phyloP scores from a whole-genome alignment of 2,329 filamentous ascomycete species.

The Colletotrichum sp. region DNA sequence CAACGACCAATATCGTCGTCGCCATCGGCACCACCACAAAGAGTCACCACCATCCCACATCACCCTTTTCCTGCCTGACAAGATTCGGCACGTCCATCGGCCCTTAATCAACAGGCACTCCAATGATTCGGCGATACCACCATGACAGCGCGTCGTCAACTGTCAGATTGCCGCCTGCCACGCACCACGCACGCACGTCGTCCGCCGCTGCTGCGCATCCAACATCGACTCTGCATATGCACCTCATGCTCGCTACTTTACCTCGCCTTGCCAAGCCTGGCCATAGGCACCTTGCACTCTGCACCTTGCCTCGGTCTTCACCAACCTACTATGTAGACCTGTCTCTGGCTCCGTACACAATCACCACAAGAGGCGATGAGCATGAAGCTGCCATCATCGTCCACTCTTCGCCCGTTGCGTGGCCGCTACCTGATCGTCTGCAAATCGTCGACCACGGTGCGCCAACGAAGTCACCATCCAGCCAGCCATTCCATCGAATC shows the following conservation, averaged over 20 bases:
- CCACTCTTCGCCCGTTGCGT: neutral
- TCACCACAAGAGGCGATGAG: neutral
- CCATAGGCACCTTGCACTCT: neutral
- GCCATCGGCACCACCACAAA: neutral
- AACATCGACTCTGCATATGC: neutral
- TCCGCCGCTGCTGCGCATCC: neutral
- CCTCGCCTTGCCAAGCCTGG: neutral
- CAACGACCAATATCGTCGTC: neutral
- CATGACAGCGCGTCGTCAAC: neutral
- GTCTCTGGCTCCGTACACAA: neutral
- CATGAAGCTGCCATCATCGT: neutral
- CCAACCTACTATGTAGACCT: neutral
- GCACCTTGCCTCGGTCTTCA: neutral
- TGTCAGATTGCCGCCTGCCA: conserved; percentile 10
- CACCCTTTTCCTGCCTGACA: neutral
- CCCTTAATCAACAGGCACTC: neutral
- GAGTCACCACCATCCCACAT: neutral
- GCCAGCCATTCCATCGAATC: neutral
- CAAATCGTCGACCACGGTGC: neutral
- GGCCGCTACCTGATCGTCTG: neutral
- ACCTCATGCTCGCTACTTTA: neutral
- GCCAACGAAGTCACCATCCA: neutral
- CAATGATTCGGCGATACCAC: conserved; percentile 6
- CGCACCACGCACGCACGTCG: neutral
- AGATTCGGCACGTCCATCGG: conserved; percentile 17